phyloP scores from a whole-genome alignment of 176 grass and related monocot genomes.

The Eragrostis curvula region DNA sequence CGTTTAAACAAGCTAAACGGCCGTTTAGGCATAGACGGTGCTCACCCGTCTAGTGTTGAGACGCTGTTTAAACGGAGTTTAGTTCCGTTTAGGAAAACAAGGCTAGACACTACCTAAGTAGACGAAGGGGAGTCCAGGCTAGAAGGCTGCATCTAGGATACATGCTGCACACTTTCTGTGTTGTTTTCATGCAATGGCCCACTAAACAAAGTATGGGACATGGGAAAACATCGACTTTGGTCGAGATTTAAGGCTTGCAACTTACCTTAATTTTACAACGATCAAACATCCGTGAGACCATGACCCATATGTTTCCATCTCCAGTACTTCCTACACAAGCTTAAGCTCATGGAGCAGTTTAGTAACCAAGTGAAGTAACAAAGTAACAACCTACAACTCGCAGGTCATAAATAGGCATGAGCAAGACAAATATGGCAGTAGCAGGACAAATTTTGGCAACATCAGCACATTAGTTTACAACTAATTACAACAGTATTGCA shows the following conservation, averaged over 20 bases:
- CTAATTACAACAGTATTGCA: not conserved
- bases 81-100: no score
- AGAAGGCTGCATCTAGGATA: not conserved
- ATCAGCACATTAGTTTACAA: not conserved
- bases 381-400: not conserved
- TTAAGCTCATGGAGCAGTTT: not conserved
- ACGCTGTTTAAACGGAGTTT: no score
- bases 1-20: no score
- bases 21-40: no score
- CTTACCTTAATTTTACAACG: not conserved
- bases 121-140: not conserved
- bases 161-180: not conserved
- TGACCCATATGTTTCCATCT: not conserved
- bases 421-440: not conserved
- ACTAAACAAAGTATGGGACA: not conserved
- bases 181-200: not conserved
- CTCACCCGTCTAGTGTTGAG: no score
- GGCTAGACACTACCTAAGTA: not conserved
- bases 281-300: not conserved
- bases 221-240: not conserved
- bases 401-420: not conserved
- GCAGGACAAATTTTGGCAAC: not conserved
- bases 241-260: not conserved
- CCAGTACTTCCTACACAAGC: not conserved
- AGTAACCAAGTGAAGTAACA: not conserved